phyloP scores from a whole-genome alignment of 306 rosid genomes.

The Vachellia collinsii region DNA sequence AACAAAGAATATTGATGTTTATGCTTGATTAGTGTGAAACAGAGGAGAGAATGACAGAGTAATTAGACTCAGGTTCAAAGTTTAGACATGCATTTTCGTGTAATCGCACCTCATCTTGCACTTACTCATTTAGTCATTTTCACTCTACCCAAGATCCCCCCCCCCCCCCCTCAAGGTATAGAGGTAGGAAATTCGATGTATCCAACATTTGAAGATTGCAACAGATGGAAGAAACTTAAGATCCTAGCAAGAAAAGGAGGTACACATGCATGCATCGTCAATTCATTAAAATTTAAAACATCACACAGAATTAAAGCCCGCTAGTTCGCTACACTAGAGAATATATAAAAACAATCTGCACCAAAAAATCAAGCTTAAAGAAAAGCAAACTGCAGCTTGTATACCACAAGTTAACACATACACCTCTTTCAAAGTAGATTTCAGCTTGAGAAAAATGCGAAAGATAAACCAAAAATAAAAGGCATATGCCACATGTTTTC shows the following conservation, averaged over 20 bases:
- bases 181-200: background rate
- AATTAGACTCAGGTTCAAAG: background rate
- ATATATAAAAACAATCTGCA: background rate
- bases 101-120: background rate
- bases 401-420: background rate
- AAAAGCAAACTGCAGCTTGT: background rate
- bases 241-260: background rate
- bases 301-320: background rate
- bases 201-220: background rate
- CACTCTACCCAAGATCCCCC: background rate
- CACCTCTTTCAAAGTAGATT: background rate
- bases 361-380: background rate
- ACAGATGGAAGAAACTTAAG: background rate
- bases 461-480: background rate
- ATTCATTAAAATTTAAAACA: background rate
- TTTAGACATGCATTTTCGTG: background rate
- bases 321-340: background rate
- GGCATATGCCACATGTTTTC: background rate
- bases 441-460: background rate
- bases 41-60: background rate
- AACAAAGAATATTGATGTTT: background rate
- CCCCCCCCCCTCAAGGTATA: background rate
- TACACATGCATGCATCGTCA: background rate
- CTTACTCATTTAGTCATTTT: background rate
- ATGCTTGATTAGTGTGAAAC: background rate